Percentiles rank a stretch among this genome's conserved stretches.
Conservation (phyloP, 768 basidiomycete genomes). For the Tephrocybe sp. region DNA sequence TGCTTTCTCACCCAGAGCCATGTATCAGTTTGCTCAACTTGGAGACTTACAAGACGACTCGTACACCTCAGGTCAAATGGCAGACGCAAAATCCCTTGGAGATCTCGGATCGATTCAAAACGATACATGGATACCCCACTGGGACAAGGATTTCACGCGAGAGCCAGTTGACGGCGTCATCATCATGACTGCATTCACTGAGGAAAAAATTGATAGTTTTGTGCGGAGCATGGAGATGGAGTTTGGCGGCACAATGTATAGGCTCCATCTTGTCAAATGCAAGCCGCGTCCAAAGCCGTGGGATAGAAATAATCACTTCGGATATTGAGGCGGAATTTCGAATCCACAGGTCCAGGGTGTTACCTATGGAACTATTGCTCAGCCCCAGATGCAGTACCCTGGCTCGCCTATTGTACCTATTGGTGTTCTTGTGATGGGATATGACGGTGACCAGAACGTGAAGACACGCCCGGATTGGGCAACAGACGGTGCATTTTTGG, state of each 20-base stretch:
- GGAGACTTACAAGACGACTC: constrained; percentile 14
- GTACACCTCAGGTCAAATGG: not conserved
- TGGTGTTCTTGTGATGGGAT: constrained; percentile 16
- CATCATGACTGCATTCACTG: too few species aligned
- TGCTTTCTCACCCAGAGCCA: constrained; percentile 8
- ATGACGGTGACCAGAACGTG: constrained; percentile 17
- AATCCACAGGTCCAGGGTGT: constrained; percentile 14
- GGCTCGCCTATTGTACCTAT: too few species aligned
- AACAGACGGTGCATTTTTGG: constrained; percentile 14
- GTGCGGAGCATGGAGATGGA: constrained; percentile 2
- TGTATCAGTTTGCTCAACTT: constrained; percentile 6
- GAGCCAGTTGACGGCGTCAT: too few species aligned
- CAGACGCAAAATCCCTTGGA: too few species aligned
- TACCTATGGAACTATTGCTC: constrained; percentile 1
- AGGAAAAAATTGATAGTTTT: not conserved
- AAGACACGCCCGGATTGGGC: constrained; percentile 14
- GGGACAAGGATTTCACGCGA: too few species aligned
- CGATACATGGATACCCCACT: too few species aligned
- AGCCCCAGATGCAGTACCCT: constrained; percentile 10
- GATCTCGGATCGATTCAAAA: too few species aligned
- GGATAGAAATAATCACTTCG: constrained; percentile 13
- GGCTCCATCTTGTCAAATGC: constrained; percentile 10
- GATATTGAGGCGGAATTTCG: constrained; percentile 14
- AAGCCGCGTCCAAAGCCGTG: constrained; percentile 3
- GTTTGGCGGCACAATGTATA: constrained; percentile 8